Base-by-base conservation (phyloP, 441 rosid species). In the Theobroma grandiflorum region DNA sequence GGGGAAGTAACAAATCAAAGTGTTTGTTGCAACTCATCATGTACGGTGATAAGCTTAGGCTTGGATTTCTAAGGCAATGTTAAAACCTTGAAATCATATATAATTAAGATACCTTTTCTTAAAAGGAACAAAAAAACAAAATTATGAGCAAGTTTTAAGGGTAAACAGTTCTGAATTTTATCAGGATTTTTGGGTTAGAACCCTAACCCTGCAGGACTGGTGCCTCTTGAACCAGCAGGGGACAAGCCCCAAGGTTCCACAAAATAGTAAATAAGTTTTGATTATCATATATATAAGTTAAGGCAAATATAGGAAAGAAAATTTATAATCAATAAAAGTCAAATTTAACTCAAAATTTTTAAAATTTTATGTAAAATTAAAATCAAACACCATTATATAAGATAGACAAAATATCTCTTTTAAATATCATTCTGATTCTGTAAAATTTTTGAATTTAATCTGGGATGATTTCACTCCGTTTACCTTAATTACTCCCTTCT, bases 1-100 rank as follows among this genome's bases (percentile, higher is more conserved):
- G 59, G 75, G 9, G 4, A 50, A 33, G 14, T 4, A 2, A 33
- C 12, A 62, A 7, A 45, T 6, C 8, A 31, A 72, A 18, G 9
- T 72, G 45, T 72, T 10, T 10, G 26, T 16, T 72, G 75, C 59
- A 72, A 50, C 8, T 33, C 52, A 31, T 71, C 52, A 31, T 71
- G 43, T 33, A 33, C 31, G 26, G 16, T 50, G 15, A 70, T 71
- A 71, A 49, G 38, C n/a, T 26, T 31, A 33, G 31, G 10, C n/a
- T 9, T 16, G 75, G 59, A 50, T 70, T 71, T 35, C 6, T 6
- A 14, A 45, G 57, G 11, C 33, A 20, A n/a, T 67, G 72, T 67
- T 20, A n/a, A 43, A 11, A 10, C 20, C 38, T 47, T 26, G 20
- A 45, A 47, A 69, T 69, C 3, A 8, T 22, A 69, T 43, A 43